These are phyloP conservation scores for Akanthomyces lecanii DNA, from an alignment of 2,329 filamentous ascomycete species.

Conservation along the genomic window DNA sequence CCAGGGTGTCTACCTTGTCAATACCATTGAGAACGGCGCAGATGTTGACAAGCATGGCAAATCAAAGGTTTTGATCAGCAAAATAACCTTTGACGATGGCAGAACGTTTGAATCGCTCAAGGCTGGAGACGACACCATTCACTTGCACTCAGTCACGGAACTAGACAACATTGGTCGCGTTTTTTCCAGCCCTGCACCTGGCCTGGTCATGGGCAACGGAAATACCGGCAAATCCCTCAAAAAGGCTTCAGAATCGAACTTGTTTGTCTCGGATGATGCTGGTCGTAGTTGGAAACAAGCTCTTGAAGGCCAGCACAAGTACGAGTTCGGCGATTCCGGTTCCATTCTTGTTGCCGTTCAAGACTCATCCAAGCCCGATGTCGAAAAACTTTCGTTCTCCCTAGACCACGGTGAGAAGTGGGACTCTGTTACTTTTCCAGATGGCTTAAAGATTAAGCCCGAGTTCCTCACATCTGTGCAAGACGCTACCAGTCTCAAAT, in stretches of 20 bases:
- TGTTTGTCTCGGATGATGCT: conserved; percentile 88
- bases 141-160: conserved; percentile 89
- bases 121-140: conserved; percentile 63
- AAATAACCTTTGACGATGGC: conserved; percentile 95
- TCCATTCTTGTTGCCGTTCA: conserved; percentile 80
- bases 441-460: conserved; percentile 64
- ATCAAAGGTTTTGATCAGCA: conserved; percentile 66
- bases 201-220: conserved; percentile 88
- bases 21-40: conserved; percentile 81
- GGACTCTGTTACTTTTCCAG: conserved; percentile 65
- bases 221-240: conserved; percentile 77
- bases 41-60: conserved; percentile 57
- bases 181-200: conserved; percentile 90
- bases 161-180: conserved; percentile 77
- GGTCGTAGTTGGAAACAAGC: conserved; percentile 77
- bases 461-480: conserved; percentile 78
- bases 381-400: conserved; percentile 66
- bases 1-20: conserved; percentile 88
- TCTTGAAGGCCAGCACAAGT: conserved; percentile 81
- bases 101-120: conserved; percentile 75
- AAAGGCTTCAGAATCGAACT: conserved; percentile 66
- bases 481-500: conserved; percentile 90
- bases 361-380: conserved; percentile 62
- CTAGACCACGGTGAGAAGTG: conserved; percentile 86
- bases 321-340: conserved; percentile 92